These are phyloP conservation scores for Ceratobasidium sp. DNA, from an alignment of 1,284 basidiomycete species.

Conservation along the genomic window DNA sequence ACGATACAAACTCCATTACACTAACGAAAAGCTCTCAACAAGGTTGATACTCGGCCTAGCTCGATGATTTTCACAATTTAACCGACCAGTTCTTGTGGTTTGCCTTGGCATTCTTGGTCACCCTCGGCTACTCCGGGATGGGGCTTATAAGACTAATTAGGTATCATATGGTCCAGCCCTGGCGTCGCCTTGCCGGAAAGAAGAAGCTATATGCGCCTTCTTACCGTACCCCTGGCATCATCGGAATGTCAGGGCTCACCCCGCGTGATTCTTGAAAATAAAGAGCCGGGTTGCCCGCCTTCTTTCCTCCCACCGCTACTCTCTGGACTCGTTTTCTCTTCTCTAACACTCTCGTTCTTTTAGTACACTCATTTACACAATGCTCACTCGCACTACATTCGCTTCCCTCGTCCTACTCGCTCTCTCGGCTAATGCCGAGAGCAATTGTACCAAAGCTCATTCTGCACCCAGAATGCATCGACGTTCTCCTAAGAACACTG, in stretches of 20 bases:
- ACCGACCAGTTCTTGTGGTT: too few relatives aligned
- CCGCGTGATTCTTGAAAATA: background rate
- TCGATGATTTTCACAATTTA: background rate
- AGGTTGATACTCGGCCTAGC: background rate
- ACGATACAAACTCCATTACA: too few relatives aligned
- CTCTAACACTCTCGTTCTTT: slow-evolving; percentile 14
- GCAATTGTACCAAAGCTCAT: slow-evolving; percentile 20
- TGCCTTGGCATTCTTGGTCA: too few relatives aligned
- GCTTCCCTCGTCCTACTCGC: slow-evolving; percentile 36
- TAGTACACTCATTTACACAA: slow-evolving; percentile 23
- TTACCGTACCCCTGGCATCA: slow-evolving; percentile 4
- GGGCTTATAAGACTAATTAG: too few relatives aligned
- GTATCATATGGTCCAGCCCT: background rate
- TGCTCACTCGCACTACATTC: slow-evolving; percentile 31
- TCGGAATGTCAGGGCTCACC: background rate
- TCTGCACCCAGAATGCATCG: slow-evolving; percentile 1
- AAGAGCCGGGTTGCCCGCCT: background rate
- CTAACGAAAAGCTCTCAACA: too few relatives aligned
- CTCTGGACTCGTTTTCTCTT: background rate
- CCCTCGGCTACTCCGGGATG: too few relatives aligned
- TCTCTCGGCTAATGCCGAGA: slow-evolving; percentile 17
- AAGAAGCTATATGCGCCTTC: too few relatives aligned
- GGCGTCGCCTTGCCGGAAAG: background rate
- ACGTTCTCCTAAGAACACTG: slow-evolving; percentile 25
- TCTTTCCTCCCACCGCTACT: slow-evolving; percentile 5